Conservation (phyloP, 805 yeast genomes). For the Candida nitratophila region DNA sequence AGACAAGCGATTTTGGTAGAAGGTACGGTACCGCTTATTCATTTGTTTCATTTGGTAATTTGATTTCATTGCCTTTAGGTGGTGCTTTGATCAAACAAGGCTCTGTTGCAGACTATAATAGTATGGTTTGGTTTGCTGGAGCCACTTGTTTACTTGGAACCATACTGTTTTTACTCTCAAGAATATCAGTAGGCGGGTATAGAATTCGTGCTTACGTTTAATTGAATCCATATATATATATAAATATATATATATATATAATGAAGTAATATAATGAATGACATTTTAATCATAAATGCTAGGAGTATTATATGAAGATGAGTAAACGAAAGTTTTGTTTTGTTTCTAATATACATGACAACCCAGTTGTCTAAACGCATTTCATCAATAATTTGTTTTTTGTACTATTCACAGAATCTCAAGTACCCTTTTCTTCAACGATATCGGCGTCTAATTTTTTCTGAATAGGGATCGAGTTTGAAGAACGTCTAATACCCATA, state of each 20-base stretch:
- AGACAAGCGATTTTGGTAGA: slow-evolving; percentile 59
- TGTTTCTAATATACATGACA: too few species aligned
- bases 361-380: too few species aligned
- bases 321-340: too few species aligned
- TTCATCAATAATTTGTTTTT: too few species aligned
- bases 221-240: background rate
- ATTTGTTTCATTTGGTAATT: slow-evolving; percentile 33
- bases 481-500: slow-evolving; percentile 21
- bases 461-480: background rate
- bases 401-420: too few species aligned
- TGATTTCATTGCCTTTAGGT: slow-evolving; percentile 45
- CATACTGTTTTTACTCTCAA: slow-evolving; percentile 10
- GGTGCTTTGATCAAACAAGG: slow-evolving; percentile 27
- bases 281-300: too few species aligned
- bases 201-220: background rate
- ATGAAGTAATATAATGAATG: too few species aligned
- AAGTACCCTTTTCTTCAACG: too few species aligned
- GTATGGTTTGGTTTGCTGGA: slow-evolving; percentile 27
- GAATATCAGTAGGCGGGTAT: slow-evolving; percentile 19
- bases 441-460: background rate
- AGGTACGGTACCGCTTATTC: slow-evolving; percentile 65
- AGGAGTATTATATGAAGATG: too few species aligned
- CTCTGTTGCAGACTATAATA: slow-evolving; percentile 20
- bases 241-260: too few species aligned
- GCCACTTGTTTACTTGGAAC: slow-evolving; percentile 20